Base-by-base conservation (phyloP, 2,329 filamentous ascomycete species). In the Arthrobotrys sphaeroides region DNA sequence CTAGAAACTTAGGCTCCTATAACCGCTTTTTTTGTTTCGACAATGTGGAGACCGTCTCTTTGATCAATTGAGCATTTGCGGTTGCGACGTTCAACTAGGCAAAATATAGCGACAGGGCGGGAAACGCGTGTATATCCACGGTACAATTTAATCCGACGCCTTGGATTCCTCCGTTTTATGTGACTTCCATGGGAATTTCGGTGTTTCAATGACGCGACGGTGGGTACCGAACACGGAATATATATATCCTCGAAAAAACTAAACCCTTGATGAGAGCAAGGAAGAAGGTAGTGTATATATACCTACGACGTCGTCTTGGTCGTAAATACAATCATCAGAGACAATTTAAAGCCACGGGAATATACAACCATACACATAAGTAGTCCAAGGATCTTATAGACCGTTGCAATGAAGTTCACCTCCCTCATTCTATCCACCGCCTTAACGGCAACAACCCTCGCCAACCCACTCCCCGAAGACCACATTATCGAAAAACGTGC, bases 401-500 rank as follows among this genome's bases (percentile, higher is more conserved):
- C 12, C n/a, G n/a, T n/a, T n/a, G n/a, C n/a, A 28, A 66, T 66
- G 62, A 55, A 66, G 26, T 57, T 66, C 62, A 66, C 26, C 22
- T 57, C 47, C 28, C 6, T 57, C 13, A 6, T 57, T 16, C n/a
- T 66, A 2, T 20, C 49, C 6, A 42, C 47, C 24, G 36, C 49
- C 36, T 66, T 66, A 49, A 45, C 62, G 62, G 62, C 62, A 13
- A 45, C 62, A 2, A 24, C 47, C 36, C 6, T 57, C 13, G 16
- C 33, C 36, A 66, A 66, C 62, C 62, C 62, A 0, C 3, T 66
- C 22, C 62, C 62, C 1, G 33, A 55, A 18, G 49, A 66, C 3
- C 38, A 61, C 1, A n/a, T 45, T 6, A 20, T 51, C 36, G 16
- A 65, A 28, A 66, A 66, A 16, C 59, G 69, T 36, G 60, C 80